phyloP scores from a whole-genome alignment of 106 monocot species.

The Dioscorea alata region DNA sequence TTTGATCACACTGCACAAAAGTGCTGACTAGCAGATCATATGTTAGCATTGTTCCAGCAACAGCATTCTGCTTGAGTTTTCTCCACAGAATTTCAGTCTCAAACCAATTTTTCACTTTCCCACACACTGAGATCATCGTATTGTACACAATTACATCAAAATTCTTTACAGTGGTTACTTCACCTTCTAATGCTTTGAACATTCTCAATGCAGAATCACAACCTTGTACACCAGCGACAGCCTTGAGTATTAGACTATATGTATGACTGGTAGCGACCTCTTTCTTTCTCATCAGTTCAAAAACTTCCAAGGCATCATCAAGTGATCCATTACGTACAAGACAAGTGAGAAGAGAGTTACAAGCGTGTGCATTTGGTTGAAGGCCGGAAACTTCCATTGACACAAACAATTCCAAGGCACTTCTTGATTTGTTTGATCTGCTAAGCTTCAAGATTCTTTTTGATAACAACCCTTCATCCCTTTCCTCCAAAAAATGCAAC shows the following conservation, averaged over 20 bases:
- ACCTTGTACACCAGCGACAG: constrained; percentile 48
- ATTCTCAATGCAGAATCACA: constrained; percentile 48
- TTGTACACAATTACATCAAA: constrained; percentile 87
- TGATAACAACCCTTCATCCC: constrained; percentile 65
- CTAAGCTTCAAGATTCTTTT: constrained; percentile 68
- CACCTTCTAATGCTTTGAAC: constrained; percentile 50
- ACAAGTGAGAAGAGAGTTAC: constrained; percentile 78
- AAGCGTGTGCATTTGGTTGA: constrained; percentile 63
- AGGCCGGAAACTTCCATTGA: constrained; percentile 65
- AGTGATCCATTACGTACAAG: constrained; percentile 50
- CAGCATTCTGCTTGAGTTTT: constrained; percentile 41
- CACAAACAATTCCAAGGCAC: constrained; percentile 67
- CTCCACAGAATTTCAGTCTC: constrained; percentile 69
- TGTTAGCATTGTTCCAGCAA: constrained; percentile 49
- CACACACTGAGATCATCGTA: constrained; percentile 78
- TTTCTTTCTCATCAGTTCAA: constrained; percentile 48
- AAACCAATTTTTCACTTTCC: constrained; percentile 61
- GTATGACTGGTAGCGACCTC: constrained; percentile 54
- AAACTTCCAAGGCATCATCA: constrained; percentile 56
- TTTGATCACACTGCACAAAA: constrained; percentile 82
- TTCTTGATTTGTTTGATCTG: constrained; percentile 63
- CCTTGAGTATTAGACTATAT: constrained; percentile 76
- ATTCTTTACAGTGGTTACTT: constrained; percentile 18
- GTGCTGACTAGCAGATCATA: constrained; percentile 73
- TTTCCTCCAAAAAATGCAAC: constrained; percentile 76